These are phyloP conservation scores for Lenzites betulinus DNA, from an alignment of 768 basidiomycete species.

Conservation along the genomic window DNA sequence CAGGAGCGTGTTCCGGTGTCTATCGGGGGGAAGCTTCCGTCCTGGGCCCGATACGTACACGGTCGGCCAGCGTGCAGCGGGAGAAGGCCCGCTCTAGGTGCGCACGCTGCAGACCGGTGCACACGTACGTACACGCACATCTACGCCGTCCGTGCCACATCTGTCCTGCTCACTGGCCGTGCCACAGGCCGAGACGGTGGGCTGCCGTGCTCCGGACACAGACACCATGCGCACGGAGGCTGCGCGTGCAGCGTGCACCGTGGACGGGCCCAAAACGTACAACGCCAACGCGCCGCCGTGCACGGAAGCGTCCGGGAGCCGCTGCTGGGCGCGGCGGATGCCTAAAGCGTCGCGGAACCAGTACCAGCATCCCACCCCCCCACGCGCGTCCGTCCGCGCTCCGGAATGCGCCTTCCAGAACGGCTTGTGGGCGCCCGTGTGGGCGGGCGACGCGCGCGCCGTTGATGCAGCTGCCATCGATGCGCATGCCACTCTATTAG, in stretches of 20 bases:
- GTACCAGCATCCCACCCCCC: no score
- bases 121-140: neutral
- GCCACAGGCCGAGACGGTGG: neutral
- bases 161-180: neutral
- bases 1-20: constrained; percentile 1
- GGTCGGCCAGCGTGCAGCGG: no score
- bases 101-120: neutral
- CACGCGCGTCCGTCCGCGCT: no score
- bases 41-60: neutral
- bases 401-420: neutral
- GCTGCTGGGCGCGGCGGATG: neutral
- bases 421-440: constrained; percentile 10
- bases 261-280: no score
- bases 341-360: constrained; percentile 11
- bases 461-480: no score
- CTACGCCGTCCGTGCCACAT: neutral
- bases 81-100: no score
- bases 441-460: no score
- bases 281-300: neutral
- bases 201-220: neutral
- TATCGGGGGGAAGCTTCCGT: constrained; percentile 8
- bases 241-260: no score
- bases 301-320: neutral
- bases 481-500: no score
- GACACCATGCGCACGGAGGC: no score